phyloP scores from a whole-genome alignment of 805 yeast species.

The Lipomyces orientalis region DNA sequence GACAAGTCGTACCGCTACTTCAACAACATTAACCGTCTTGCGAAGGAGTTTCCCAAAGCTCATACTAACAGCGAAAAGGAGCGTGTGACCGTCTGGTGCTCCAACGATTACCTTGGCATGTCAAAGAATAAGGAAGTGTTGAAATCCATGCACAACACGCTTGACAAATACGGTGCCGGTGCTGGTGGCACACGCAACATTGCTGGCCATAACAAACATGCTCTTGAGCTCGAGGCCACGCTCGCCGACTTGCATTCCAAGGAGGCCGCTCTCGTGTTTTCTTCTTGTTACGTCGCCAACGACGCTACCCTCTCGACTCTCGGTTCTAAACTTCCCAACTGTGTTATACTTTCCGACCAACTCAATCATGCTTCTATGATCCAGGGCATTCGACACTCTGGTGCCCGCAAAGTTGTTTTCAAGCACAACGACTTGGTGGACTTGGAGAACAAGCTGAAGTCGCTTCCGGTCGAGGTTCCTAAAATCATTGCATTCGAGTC shows the following conservation, averaged over 20 bases:
- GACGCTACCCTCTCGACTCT: slow-evolving; percentile 90
- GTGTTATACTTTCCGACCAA: slow-evolving; percentile 91
- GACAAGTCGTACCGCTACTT: slow-evolving; percentile 95
- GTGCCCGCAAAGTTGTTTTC: slow-evolving; percentile 85
- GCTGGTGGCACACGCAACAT: slow-evolving; percentile 99
- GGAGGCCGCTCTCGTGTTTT: slow-evolving; percentile 92
- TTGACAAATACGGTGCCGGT: slow-evolving; percentile 94
- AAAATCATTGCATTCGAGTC: slow-evolving; percentile 96
- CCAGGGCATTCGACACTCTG: slow-evolving; percentile 89
- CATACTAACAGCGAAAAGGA: slow-evolving; percentile 71
- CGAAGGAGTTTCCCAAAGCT: slow-evolving; percentile 91
- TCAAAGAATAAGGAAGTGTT: slow-evolving; percentile 78
- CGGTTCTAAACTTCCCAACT: slow-evolving; percentile 87
- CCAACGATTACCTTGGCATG: slow-evolving; percentile 97
- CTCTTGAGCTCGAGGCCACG: slow-evolving; percentile 85
- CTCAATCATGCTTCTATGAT: slow-evolving; percentile 98
- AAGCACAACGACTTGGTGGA: slow-evolving; percentile 88
- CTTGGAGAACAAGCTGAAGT: slow-evolving; percentile 76
- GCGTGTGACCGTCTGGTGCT: slow-evolving; percentile 98
- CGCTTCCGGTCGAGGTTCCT: slow-evolving; percentile 85
- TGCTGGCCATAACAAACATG: slow-evolving; percentile 94
- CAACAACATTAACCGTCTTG: slow-evolving; percentile 96
- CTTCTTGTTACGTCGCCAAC: slow-evolving; percentile 96
- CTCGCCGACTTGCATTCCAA: slow-evolving; percentile 90
- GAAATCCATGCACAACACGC: slow-evolving; percentile 74